Conservation (phyloP, 108 stramenopile genomes). For the Bacterosira constricta region DNA sequence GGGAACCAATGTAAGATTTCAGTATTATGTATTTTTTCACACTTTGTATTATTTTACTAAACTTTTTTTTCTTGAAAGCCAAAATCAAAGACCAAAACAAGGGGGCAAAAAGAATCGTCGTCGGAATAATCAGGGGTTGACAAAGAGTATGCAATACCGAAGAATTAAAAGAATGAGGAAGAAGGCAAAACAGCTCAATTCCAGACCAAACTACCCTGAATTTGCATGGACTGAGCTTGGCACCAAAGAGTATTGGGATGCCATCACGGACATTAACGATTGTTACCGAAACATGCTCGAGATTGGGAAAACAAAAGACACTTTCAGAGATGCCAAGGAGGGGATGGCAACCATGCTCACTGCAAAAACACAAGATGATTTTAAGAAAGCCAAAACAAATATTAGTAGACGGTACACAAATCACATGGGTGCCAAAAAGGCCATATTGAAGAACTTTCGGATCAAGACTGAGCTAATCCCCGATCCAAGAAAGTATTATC, state of each 20-base stretch:
- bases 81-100: neutral
- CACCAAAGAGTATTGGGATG: neutral
- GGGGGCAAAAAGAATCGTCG: neutral
- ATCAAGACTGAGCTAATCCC: neutral
- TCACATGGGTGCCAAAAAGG: neutral
- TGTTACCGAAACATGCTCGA: neutral
- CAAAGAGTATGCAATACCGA: neutral
- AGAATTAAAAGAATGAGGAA: neutral
- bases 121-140: neutral
- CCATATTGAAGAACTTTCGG: neutral
- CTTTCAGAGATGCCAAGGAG: neutral
- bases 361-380: neutral
- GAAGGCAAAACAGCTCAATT: neutral
- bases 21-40: neutral
- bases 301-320: neutral
- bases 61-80: neutral
- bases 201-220: neutral
- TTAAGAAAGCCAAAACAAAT: neutral
- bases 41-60: neutral
- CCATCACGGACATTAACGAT: neutral
- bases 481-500: neutral
- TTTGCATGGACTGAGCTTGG: neutral
- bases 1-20: neutral
- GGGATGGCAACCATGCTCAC: neutral
- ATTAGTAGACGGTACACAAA: neutral